Evolutionary conservation across 768 basidiomycete species (phyloP).

Genomic region (Trametes cinnabarina): DNA sequence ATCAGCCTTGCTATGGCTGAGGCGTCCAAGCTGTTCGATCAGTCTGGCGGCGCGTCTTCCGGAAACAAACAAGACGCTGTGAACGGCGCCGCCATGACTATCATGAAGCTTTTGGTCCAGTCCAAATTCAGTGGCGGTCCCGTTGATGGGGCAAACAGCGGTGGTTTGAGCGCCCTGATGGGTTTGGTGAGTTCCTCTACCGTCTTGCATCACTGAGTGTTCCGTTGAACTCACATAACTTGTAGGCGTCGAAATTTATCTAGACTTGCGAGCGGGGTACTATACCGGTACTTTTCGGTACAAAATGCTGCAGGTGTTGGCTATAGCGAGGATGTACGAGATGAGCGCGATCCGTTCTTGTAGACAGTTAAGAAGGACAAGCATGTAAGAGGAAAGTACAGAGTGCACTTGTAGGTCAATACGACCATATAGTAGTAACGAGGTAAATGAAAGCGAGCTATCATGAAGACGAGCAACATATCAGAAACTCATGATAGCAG

Average conservation of each 20-base stretch:
- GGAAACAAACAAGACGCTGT: constrained; percentile 82
- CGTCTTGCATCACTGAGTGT: constrained; percentile 2
- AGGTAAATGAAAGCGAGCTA: too few species aligned
- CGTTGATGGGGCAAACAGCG: constrained; percentile 62
- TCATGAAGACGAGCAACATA: too few species aligned
- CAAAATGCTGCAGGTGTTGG: too few species aligned
- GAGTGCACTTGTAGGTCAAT: too few species aligned
- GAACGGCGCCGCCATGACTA: constrained; percentile 80
- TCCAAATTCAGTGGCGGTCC: constrained; percentile 55
- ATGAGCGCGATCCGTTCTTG: too few species aligned
- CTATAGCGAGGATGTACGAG: too few species aligned
- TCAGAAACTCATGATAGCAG: too few species aligned
- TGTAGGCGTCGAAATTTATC: constrained; percentile 34
- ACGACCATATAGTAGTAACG: too few species aligned
- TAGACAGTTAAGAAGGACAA: too few species aligned
- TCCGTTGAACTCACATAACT: background rate
- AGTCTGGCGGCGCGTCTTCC: constrained; percentile 58
- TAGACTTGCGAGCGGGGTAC: too few species aligned
- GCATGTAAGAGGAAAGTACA: too few species aligned
- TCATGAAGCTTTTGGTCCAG: constrained; percentile 79
- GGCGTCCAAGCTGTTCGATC: constrained; percentile 71
- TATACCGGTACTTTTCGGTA: too few species aligned
- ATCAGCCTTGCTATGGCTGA: constrained; percentile 88
- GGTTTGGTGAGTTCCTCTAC: constrained; percentile 49
- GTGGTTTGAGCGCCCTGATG: constrained; percentile 63